These are phyloP conservation scores for Starmerella stellata DNA, from an alignment of 805 yeast species.

Conservation along the genomic window DNA sequence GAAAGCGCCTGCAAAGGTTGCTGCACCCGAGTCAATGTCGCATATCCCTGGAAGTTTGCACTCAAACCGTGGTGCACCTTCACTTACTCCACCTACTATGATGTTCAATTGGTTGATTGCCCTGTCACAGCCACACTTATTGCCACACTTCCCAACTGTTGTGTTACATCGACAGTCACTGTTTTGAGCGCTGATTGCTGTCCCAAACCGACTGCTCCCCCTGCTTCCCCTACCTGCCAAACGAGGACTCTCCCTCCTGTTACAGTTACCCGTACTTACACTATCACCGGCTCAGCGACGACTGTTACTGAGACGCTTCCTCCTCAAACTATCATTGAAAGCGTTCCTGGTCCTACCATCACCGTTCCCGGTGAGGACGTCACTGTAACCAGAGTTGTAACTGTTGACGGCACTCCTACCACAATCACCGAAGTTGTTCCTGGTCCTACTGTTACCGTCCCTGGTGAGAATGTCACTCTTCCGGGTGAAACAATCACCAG, in stretches of 20 bases:
- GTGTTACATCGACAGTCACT: conserved; percentile 26
- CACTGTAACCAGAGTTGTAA: conserved; percentile 5
- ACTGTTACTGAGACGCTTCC: conserved; percentile 12
- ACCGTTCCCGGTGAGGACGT: conserved; percentile 10
- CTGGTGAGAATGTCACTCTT: conserved; percentile 11
- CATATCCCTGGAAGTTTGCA: conserved; percentile 15
- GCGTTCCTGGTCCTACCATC: conserved; percentile 8
- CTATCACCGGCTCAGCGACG: neutral
- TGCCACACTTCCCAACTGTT: conserved; percentile 34
- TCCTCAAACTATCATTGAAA: conserved; percentile 8
- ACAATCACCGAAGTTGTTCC: conserved; percentile 10
- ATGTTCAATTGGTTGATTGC: conserved; percentile 8
- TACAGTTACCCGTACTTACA: conserved; percentile 2
- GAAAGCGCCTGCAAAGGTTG: conserved; percentile 19
- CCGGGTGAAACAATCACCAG: conserved; percentile 3
- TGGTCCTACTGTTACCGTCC: conserved; percentile 4
- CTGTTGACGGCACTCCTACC: conserved; percentile 1
- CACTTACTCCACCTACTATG: conserved; percentile 11
- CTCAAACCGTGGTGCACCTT: conserved; percentile 4
- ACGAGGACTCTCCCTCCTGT: conserved; percentile 9
- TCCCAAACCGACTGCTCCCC: conserved; percentile 1
- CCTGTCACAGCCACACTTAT: conserved; percentile 15
- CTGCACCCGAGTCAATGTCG: conserved; percentile 18
- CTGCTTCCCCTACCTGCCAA: conserved; percentile 2
- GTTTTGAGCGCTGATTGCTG: conserved; percentile 16